These are phyloP conservation scores for Epichloe sp. DNA, from an alignment of 2,329 filamentous ascomycete species.

Conservation along the genomic window DNA sequence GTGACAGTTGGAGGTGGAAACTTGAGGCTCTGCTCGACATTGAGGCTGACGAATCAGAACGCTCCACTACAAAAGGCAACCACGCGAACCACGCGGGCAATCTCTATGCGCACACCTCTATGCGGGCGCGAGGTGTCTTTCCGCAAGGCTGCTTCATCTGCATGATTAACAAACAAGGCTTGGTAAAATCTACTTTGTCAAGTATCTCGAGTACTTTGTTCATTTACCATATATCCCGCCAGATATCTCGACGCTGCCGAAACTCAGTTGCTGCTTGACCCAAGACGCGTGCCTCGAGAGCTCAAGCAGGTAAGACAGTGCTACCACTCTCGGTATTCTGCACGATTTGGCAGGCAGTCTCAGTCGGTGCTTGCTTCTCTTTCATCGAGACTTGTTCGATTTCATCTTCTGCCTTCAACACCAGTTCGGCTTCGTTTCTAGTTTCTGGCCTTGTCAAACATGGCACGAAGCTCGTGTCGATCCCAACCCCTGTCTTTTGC, in stretches of 20 bases:
- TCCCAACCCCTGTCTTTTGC: neutral
- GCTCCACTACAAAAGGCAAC: neutral
- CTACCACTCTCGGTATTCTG: too few relatives aligned
- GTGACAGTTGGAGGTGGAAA: too few relatives aligned
- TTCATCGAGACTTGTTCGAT: neutral
- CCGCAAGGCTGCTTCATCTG: too few relatives aligned
- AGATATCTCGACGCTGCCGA: neutral
- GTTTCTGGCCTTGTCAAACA: too few relatives aligned
- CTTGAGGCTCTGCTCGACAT: neutral
- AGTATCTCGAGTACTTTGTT: too few relatives aligned
- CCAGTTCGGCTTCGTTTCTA: too few relatives aligned
- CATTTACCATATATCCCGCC: neutral
- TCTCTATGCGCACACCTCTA: neutral
- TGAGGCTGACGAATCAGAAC: too few relatives aligned
- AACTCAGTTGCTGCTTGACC: neutral
- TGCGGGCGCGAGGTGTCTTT: too few relatives aligned
- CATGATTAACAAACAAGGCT: too few relatives aligned
- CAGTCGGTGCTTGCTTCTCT: neutral
- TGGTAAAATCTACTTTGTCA: too few relatives aligned
- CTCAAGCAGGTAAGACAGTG: neutral
- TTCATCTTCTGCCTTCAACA: too few relatives aligned
- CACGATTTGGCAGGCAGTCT: neutral
- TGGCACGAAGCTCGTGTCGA: too few relatives aligned
- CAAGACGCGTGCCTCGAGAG: neutral
- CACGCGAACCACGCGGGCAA: constrained; percentile 1